Percentiles rank a stretch among this genome's conserved stretches.
Conservation (phyloP, 2,329 filamentous ascomycete genomes). For the Microcyclosporella mali region DNA sequence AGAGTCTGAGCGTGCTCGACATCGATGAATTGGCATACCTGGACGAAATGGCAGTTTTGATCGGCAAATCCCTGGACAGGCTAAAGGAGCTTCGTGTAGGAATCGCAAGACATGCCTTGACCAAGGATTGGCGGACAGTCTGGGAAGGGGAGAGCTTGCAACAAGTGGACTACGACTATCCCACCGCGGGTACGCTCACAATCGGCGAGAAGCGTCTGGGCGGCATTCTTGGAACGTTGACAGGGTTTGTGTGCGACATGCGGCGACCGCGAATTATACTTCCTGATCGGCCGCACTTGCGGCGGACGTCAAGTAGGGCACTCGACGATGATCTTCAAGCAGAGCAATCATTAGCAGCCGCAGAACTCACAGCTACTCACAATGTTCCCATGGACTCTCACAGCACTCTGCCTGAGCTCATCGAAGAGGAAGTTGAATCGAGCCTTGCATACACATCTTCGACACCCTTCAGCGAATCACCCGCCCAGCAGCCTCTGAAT, state of each 20-base stretch:
- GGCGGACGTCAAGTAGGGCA: constrained; percentile 7
- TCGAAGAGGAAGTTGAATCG: constrained; percentile 6
- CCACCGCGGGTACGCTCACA: constrained; percentile 39
- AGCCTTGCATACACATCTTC: constrained; percentile 4
- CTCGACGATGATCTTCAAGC: not conserved
- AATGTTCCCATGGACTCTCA: not conserved
- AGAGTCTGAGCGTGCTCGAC: constrained; percentile 69
- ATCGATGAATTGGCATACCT: constrained; percentile 78
- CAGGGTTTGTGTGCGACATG: constrained; percentile 61
- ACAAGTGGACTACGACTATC: constrained; percentile 58
- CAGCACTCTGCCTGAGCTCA: not conserved
- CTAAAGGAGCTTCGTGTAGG: constrained; percentile 69
- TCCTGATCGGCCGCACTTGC: constrained; percentile 16
- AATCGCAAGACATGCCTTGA: constrained; percentile 52
- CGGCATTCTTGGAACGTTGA: constrained; percentile 61
- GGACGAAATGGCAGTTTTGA: constrained; percentile 73
- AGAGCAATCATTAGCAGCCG: not conserved
- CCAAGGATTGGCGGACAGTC: constrained; percentile 51
- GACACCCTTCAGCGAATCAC: not conserved
- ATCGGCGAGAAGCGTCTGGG: constrained; percentile 60
- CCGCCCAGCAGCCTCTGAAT: not conserved
- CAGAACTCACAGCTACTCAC: not conserved
- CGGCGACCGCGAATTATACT: constrained; percentile 28
- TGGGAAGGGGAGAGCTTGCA: constrained; percentile 59
- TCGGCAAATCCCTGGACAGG: constrained; percentile 61